A percentile compares a stretch with the other conserved stretches of the same genome.
Conservation (phyloP, 495 filamentous ascomycete genomes). For the Chaetomidium leptoderma region DNA sequence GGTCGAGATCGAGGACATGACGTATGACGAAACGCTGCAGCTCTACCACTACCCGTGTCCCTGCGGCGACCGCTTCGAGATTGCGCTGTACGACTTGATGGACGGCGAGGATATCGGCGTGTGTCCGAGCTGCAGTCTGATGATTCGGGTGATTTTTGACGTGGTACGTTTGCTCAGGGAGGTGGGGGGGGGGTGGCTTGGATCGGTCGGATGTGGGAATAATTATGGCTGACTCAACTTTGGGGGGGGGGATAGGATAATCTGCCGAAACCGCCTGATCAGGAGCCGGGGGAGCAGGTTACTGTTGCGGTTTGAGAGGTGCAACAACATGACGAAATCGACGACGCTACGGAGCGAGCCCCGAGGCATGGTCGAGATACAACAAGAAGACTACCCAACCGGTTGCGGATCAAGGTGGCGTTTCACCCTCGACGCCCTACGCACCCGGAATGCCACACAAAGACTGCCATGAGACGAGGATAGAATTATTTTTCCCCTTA, state of each 20-base stretch:
- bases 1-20: conserved; percentile 99
- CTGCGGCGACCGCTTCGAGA: conserved; percentile 96
- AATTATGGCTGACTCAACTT: neutral
- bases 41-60: conserved; percentile 96
- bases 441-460: too few relatives aligned
- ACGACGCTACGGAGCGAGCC: neutral
- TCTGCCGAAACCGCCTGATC: conserved; percentile 25
- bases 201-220: neutral
- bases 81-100: conserved; percentile 74
- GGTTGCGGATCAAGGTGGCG: too few relatives aligned
- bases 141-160: conserved; percentile 94
- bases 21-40: conserved; percentile 74
- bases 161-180: conserved; percentile 52
- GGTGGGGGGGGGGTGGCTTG: too few relatives aligned
- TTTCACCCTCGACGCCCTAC: too few relatives aligned
- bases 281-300: conserved; percentile 13
- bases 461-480: too few relatives aligned
- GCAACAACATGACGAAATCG: neutral
- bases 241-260: conserved; percentile 39
- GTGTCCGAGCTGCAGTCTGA: conserved; percentile 92
- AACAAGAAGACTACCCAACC: too few relatives aligned
- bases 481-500: too few relatives aligned
- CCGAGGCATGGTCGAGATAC: too few relatives aligned
- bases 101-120: conserved; percentile 90
- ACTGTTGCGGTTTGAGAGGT: conserved; percentile 22